Evolutionary conservation across 441 rosid genomes (phyloP).

Genomic region (Erysimum cheiri): DNA sequence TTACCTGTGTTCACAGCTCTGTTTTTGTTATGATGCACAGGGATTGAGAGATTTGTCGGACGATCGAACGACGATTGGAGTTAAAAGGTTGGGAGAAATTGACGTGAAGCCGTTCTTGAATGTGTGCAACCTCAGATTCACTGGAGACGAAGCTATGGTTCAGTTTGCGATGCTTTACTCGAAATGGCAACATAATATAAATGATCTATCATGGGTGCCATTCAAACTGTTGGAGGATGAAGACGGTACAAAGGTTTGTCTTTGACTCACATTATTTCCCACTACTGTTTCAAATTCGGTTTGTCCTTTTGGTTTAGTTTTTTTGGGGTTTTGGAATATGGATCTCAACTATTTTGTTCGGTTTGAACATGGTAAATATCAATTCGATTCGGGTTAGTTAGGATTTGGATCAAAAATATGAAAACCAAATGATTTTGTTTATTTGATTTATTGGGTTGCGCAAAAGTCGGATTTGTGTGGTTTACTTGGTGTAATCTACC

Average conservation of each 20-base stretch:
- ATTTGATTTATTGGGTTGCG: too few species aligned
- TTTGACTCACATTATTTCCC: too few species aligned
- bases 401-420: too few species aligned
- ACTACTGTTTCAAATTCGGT: too few species aligned
- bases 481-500: too few species aligned
- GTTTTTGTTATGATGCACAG: conserved; percentile 39
- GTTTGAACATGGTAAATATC: too few species aligned
- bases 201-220: conserved; percentile 70
- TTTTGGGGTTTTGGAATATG: too few species aligned
- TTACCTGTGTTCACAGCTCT: not conserved
- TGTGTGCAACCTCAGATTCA: conserved; percentile 59
- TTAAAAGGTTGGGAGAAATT: conserved; percentile 83
- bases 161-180: conserved; percentile 63
- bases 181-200: conserved; percentile 71
- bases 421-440: too few species aligned
- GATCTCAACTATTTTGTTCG: too few species aligned
- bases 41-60: conserved; percentile 55
- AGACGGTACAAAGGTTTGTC: conserved; percentile 34
- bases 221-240: conserved; percentile 52
- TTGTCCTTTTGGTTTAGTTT: too few species aligned
- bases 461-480: too few species aligned
- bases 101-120: conserved; percentile 60
- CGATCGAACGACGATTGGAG: conserved; percentile 50
- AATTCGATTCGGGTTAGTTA: too few species aligned
- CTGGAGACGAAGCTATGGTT: conserved; percentile 59